These are phyloP conservation scores for Somion occarium DNA, from an alignment of 1,284 basidiomycete genomes.

Conservation along the genomic window DNA sequence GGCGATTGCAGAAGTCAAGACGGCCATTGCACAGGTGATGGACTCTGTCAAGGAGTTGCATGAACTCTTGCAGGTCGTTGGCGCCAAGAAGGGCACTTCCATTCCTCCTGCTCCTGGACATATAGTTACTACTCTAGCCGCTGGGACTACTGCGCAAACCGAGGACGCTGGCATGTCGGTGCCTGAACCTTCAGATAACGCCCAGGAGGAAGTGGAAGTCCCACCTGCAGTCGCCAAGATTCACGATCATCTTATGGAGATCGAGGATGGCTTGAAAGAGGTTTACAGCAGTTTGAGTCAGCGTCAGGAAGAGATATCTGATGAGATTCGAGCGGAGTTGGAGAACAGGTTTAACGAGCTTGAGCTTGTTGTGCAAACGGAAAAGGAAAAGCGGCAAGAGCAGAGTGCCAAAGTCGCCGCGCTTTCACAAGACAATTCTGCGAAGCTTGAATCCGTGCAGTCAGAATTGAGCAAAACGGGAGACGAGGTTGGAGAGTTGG, in stretches of 20 bases:
- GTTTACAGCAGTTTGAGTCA: neutral
- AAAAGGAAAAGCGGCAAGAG: neutral
- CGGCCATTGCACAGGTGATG: neutral
- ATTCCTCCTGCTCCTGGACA: constrained; percentile 1
- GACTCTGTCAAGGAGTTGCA: neutral
- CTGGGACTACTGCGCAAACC: neutral
- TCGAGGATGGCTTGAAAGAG: neutral
- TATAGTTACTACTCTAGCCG: too few relatives aligned
- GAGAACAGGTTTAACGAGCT: neutral
- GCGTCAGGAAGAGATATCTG: neutral
- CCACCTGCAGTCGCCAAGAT: neutral
- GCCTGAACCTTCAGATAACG: neutral
- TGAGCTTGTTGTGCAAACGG: too few relatives aligned
- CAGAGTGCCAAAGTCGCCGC: neutral
- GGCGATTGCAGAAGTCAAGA: neutral
- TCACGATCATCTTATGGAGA: neutral
- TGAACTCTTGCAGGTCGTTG: neutral
- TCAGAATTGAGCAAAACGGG: neutral
- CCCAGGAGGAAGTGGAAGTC: neutral
- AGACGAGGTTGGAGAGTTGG: neutral
- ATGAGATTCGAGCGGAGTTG: neutral
- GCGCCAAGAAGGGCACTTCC: neutral
- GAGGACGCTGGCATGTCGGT: neutral
- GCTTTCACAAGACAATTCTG: neutral
- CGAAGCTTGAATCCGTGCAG: neutral